Evolutionary conservation across 73 alveolate genomes (phyloP).

Genomic region (Urostyla sp.): DNA sequence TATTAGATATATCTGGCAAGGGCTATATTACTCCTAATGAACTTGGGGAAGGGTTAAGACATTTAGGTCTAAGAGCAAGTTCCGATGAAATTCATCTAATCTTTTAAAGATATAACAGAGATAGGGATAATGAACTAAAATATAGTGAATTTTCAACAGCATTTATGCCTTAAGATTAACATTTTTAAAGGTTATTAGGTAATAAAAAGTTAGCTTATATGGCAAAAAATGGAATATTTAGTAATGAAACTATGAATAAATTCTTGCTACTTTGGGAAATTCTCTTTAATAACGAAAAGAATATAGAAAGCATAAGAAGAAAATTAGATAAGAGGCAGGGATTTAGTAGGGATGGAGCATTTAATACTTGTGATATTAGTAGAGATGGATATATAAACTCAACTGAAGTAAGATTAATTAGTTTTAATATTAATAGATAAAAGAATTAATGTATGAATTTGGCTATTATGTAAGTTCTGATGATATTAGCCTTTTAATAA

Average conservation of each 20-base stretch:
- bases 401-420: slow-evolving; percentile 14
- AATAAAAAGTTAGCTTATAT: slow-evolving; percentile 7
- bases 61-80: slow-evolving; percentile 1
- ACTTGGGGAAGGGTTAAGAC: slow-evolving; percentile 61
- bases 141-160: slow-evolving; percentile 63
- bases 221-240: not conserved
- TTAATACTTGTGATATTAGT: slow-evolving; percentile 21
- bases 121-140: slow-evolving; percentile 39
- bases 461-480: not conserved
- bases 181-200: slow-evolving; percentile 14
- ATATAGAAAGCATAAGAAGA: slow-evolving; percentile 29
- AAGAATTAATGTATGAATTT: not conserved
- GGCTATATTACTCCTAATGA: slow-evolving; percentile 78
- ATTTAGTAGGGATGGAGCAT: slow-evolving; percentile 25
- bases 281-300: slow-evolving; percentile 15
- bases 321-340: slow-evolving; percentile 16
- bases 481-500: slow-evolving; percentile 17
- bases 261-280: not conserved
- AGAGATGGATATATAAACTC: slow-evolving; percentile 40
- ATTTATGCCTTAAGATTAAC: slow-evolving; percentile 52
- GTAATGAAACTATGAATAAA: slow-evolving; percentile 1
- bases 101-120: slow-evolving; percentile 48
- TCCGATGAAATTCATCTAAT: slow-evolving; percentile 61
- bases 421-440: not conserved
- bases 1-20: slow-evolving; percentile 76